Evolutionary conservation across 1,284 basidiomycete genomes (phyloP).

Genomic region (Entoloma clypeatum): DNA sequence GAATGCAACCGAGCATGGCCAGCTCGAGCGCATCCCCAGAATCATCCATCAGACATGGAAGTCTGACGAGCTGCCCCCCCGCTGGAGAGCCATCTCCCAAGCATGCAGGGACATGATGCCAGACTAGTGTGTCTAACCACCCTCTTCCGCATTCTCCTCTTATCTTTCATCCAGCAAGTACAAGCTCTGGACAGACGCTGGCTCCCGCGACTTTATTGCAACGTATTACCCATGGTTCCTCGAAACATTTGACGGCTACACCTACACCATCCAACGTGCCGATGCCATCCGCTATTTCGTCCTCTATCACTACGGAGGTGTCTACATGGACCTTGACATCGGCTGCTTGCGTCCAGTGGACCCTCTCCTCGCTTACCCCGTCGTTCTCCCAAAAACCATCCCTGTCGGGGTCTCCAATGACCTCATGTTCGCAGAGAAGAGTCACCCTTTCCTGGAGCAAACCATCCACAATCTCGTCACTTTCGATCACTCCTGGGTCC

Average conservation of each 20-base stretch:
- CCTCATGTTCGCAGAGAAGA: constrained; percentile 87
- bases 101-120: constrained; percentile 86
- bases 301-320: constrained; percentile 90
- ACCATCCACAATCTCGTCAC: constrained; percentile 88
- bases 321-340: constrained; percentile 97
- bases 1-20: constrained; percentile 57
- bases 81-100: constrained; percentile 80
- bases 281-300: constrained; percentile 99
- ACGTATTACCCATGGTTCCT: constrained; percentile 90
- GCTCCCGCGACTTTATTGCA: constrained; percentile 87
- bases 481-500: constrained; percentile 92
- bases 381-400: constrained; percentile 92
- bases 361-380: constrained; percentile 83
- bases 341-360: constrained; percentile 91
- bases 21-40: constrained; percentile 77
- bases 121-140: constrained; percentile 76
- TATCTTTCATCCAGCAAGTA: constrained; percentile 65
- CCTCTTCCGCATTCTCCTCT: constrained; percentile 12
- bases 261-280: constrained; percentile 93
- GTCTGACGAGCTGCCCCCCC: constrained; percentile 78
- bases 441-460: constrained; percentile 88
- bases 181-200: constrained; percentile 95
- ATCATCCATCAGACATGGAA: constrained; percentile 99
- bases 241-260: constrained; percentile 88
- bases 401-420: constrained; percentile 98